Evolutionary conservation across 768 basidiomycete species (phyloP).

Genomic region (Mycena alexandri): DNA sequence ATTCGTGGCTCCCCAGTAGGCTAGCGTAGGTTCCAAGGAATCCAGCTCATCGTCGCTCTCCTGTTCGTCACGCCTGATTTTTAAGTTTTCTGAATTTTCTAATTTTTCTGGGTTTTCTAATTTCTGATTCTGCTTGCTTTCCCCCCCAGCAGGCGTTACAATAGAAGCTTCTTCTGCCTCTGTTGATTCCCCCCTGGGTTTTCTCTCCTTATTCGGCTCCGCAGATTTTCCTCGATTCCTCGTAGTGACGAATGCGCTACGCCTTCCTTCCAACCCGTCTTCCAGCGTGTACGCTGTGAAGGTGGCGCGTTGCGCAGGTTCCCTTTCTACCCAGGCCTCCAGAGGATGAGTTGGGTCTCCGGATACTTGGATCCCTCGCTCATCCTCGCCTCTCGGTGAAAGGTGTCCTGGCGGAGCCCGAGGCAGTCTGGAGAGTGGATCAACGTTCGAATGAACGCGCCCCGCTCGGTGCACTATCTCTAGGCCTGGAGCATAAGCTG

Average conservation of each 20-base stretch:
- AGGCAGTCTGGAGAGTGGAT: constrained; percentile 5
- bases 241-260: background rate
- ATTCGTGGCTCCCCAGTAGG: background rate
- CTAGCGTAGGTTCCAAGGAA: background rate
- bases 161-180: too few species aligned
- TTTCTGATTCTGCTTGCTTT: background rate
- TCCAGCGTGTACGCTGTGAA: background rate
- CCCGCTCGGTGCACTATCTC: constrained; percentile 19
- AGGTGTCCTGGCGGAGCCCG: background rate
- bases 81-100: too few species aligned
- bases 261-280: background rate
- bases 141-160: too few species aligned
- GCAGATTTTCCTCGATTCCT: background rate
- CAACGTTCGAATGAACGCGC: constrained; percentile 16
- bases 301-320: background rate
- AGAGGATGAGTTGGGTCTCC: background rate
- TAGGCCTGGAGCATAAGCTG: constrained; percentile 11
- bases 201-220: background rate
- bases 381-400: background rate
- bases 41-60: background rate
- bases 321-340: background rate
- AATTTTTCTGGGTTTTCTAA: too few species aligned
- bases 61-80: too few species aligned
- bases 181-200: too few species aligned
- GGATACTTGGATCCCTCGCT: background rate